Conservation (phyloP, 768 basidiomycete genomes). For the Serendipita vermifera region DNA sequence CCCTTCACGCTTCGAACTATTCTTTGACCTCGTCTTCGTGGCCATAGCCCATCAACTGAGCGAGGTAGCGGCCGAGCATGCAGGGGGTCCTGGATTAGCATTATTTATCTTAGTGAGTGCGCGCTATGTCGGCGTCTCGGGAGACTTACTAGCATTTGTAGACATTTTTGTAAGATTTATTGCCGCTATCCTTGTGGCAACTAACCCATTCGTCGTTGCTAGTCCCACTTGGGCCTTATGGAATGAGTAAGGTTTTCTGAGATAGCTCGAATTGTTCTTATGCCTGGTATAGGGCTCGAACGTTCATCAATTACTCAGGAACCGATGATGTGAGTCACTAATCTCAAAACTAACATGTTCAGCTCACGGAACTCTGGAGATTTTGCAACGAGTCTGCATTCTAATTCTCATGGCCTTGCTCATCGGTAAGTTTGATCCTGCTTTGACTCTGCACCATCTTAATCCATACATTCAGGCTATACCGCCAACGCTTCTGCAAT, state of each 20-base stretch:
- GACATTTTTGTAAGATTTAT: constrained; percentile 13
- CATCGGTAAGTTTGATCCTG: constrained; percentile 10
- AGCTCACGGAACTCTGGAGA: background rate
- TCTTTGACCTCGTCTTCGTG: constrained; percentile 27
- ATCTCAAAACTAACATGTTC: background rate
- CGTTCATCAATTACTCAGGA: constrained; percentile 22
- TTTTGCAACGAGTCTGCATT: constrained; percentile 21
- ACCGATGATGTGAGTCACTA: constrained; percentile 23
- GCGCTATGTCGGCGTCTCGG: constrained; percentile 13
- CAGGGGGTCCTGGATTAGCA: constrained; percentile 17
- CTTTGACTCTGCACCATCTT: background rate
- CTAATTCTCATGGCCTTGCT: constrained; percentile 23
- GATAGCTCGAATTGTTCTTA: background rate
- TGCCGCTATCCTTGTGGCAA: constrained; percentile 15
- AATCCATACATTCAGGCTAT: constrained; percentile 21
- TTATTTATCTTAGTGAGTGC: constrained; percentile 16
- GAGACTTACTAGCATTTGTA: background rate
- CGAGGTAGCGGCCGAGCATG: constrained; percentile 21
- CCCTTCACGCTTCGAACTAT: constrained; percentile 24
- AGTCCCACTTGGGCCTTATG: constrained; percentile 24
- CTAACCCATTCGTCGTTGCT: constrained; percentile 16
- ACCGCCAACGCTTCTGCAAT: constrained; percentile 25
- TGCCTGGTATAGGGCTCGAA: constrained; percentile 15
- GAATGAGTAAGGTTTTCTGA: constrained; percentile 16
- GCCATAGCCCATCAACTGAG: constrained; percentile 25